Conservation (phyloP, 2,329 filamentous ascomycete genomes). For the Lasiodiplodia sp. region DNA sequence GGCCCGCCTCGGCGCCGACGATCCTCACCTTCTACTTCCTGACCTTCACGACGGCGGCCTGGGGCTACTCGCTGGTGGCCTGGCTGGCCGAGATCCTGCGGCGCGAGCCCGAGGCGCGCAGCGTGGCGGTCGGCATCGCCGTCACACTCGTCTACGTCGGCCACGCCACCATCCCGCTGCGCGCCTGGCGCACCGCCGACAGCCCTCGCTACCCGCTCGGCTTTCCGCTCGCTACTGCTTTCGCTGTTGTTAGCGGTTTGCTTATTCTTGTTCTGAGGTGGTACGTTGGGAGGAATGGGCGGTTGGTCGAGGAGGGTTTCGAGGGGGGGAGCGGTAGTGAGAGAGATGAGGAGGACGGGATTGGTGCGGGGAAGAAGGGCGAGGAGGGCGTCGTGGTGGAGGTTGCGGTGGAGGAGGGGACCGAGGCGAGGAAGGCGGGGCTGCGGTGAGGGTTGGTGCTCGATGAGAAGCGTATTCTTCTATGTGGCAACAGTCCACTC, state of each 20-base stretch:
- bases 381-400: background rate
- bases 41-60: slow-evolving; percentile 31
- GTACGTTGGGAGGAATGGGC: background rate
- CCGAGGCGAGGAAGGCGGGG: background rate
- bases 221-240: slow-evolving; percentile 15
- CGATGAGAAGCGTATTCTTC: background rate
- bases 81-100: slow-evolving; percentile 32
- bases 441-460: background rate
- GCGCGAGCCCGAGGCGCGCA: slow-evolving; percentile 32
- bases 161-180: slow-evolving; percentile 32
- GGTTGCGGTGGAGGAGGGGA: background rate
- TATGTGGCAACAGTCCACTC: background rate
- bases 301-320: background rate
- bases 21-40: slow-evolving; percentile 33
- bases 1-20: slow-evolving; percentile 22
- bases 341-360: background rate
- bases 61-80: slow-evolving; percentile 30
- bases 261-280: background rate
- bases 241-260: background rate
- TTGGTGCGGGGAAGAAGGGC: slow-evolving; percentile 1
- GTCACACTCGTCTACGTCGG: slow-evolving; percentile 28
- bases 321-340: background rate
- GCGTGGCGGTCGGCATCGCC: slow-evolving; percentile 29
- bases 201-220: slow-evolving; percentile 23
- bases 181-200: slow-evolving; percentile 30